phyloP scores from a whole-genome alignment of 1,139 yeast genomes.

The Debaryomyces subglobosus region DNA sequence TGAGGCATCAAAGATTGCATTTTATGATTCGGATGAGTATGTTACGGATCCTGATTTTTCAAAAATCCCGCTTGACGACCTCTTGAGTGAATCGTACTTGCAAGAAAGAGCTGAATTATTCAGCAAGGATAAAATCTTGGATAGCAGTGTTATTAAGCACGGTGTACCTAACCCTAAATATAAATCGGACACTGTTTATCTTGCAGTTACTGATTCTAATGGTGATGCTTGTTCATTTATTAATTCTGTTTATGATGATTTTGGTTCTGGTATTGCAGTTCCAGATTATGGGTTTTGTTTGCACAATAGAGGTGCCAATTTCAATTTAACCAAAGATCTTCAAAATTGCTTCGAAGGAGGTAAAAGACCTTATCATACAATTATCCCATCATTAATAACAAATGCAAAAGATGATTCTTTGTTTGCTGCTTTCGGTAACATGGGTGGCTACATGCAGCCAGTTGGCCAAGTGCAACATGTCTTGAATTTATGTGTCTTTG shows the following conservation, averaged over 20 bases:
- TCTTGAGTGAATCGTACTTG: slow-evolving; percentile 50
- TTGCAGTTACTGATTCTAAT: slow-evolving; percentile 65
- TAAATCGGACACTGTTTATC: slow-evolving; percentile 77
- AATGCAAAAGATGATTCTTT: slow-evolving; percentile 35
- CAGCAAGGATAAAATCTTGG: slow-evolving; percentile 38
- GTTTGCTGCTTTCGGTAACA: slow-evolving; percentile 76
- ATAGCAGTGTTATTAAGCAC: slow-evolving; percentile 46
- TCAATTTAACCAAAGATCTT: slow-evolving; percentile 60
- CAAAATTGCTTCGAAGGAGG: slow-evolving; percentile 67
- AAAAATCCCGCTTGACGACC: slow-evolving; percentile 36
- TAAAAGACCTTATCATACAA: slow-evolving; percentile 82
- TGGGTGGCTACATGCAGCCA: slow-evolving; percentile 91
- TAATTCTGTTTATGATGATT: slow-evolving; percentile 70
- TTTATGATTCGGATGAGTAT: slow-evolving; percentile 76
- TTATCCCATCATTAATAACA: slow-evolving; percentile 76
- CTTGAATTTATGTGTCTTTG: slow-evolving; percentile 63
- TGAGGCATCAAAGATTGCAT: slow-evolving; percentile 73
- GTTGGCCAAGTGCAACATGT: slow-evolving; percentile 84
- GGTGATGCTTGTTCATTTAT: slow-evolving; percentile 87
- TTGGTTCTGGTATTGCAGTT: slow-evolving; percentile 76
- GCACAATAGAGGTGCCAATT: slow-evolving; percentile 79
- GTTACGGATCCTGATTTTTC: slow-evolving; percentile 63
- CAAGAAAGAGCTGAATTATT: slow-evolving; percentile 53
- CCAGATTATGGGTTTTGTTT: slow-evolving; percentile 69
- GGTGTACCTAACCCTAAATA: slow-evolving; percentile 67